These are phyloP conservation scores for Pichia sp. DNA, from an alignment of 1,139 yeast genomes.

Conservation along the genomic window DNA sequence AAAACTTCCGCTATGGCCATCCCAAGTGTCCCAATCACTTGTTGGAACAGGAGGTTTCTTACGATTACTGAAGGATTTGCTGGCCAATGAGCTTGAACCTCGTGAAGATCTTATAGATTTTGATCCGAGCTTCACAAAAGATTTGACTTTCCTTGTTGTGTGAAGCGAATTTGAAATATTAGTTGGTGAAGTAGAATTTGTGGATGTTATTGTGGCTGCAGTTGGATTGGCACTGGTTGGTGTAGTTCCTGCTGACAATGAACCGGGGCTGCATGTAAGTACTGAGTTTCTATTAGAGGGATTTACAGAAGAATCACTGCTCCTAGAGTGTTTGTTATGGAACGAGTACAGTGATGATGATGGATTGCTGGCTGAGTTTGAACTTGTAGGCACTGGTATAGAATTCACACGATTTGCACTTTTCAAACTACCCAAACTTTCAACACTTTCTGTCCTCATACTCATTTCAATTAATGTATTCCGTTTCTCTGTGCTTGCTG, in stretches of 20 bases:
- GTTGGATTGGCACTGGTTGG: constrained; percentile 4
- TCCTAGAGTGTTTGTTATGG: constrained; percentile 6
- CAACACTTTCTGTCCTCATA: constrained; percentile 5
- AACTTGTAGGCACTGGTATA: constrained; percentile 3
- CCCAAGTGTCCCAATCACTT: constrained; percentile 17
- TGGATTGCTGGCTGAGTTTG: neutral
- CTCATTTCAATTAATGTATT: neutral
- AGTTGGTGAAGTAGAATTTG: neutral
- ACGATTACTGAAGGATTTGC: constrained; percentile 6
- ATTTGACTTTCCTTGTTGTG: constrained; percentile 11
- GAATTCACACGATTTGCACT: constrained; percentile 4
- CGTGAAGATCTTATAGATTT: constrained; percentile 14
- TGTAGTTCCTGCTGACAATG: constrained; percentile 1
- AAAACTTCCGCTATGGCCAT: constrained; percentile 25
- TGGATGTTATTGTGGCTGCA: neutral
- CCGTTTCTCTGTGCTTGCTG: neutral
- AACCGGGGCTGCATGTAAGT: neutral
- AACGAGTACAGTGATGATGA: neutral
- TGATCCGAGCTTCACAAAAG: constrained; percentile 16
- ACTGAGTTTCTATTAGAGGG: constrained; percentile 4
- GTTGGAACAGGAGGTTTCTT: constrained; percentile 3
- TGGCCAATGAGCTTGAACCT: neutral
- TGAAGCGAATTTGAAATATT: neutral
- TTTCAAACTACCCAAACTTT: constrained; percentile 11
- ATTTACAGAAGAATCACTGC: constrained; percentile 7